These are phyloP conservation scores for Oldenlandia corymbosa DNA, from an alignment of 257 asterid genomes.

Conservation along the genomic window DNA sequence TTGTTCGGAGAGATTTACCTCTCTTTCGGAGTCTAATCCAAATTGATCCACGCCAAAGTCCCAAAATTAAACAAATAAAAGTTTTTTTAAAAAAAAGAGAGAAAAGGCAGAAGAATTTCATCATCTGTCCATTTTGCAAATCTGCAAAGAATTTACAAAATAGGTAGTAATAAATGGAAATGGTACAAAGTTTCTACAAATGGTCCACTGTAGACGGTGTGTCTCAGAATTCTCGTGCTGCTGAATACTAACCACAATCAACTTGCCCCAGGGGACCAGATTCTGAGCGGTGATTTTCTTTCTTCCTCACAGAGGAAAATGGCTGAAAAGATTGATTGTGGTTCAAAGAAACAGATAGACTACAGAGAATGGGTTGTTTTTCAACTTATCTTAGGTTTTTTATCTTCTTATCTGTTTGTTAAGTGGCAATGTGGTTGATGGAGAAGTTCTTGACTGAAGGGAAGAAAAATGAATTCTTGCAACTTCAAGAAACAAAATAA, in stretches of 20 bases:
- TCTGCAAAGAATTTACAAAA: neutral
- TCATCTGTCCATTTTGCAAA: neutral
- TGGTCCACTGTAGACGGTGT: neutral
- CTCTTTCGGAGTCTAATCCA: too few relatives aligned
- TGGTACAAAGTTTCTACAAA: neutral
- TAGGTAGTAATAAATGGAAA: neutral
- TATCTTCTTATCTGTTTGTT: neutral
- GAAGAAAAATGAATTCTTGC: neutral
- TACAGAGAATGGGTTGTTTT: neutral
- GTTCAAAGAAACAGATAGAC: neutral
- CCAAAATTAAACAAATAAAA: too few relatives aligned
- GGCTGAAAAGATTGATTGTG: neutral
- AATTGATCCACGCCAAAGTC: too few relatives aligned
- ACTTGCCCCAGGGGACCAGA: conserved; percentile 5
- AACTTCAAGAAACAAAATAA: conserved; percentile 17
- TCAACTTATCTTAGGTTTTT: too few relatives aligned
- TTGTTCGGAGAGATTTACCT: too few relatives aligned
- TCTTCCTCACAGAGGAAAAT: neutral
- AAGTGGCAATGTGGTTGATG: neutral
- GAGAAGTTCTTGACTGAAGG: neutral
- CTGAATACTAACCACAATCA: neutral
- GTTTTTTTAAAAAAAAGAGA: too few relatives aligned
- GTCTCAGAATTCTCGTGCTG: conserved; percentile 4
- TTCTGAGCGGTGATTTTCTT: neutral
- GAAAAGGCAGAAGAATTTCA: too few relatives aligned